Conservation (phyloP, 257 asterid species). For the Ocimum tenuiflorum region DNA sequence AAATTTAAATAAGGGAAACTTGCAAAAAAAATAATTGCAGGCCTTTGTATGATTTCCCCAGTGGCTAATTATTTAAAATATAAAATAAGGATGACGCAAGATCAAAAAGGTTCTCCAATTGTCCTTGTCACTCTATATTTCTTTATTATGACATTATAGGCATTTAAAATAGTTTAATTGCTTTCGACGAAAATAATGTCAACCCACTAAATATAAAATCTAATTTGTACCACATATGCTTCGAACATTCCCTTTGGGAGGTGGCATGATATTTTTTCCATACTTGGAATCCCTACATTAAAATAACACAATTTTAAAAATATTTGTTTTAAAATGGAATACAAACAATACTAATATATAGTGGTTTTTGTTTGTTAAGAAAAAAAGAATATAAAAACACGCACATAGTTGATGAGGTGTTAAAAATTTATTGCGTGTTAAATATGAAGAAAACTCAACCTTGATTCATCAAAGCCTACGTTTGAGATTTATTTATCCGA, state of each 20-base stretch:
- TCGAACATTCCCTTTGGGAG: conserved; percentile 29
- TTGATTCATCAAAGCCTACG: too few species aligned
- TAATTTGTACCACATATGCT: conserved; percentile 14
- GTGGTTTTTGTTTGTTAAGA: not conserved
- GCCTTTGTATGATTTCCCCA: conserved; percentile 6
- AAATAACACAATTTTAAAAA: not conserved
- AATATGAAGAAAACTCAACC: too few species aligned
- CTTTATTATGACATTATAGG: not conserved
- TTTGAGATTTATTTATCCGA: too few species aligned
- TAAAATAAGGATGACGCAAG: conserved; percentile 11
- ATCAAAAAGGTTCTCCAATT: conserved; percentile 12
- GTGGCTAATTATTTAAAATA: not conserved
- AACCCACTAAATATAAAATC: conserved; percentile 14
- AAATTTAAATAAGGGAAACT: not conserved
- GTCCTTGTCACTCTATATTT: conserved; percentile 5
- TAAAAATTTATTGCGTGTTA: too few species aligned
- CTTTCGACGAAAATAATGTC: conserved; percentile 18
- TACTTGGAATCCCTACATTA: not conserved
- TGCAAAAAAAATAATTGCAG: not conserved
- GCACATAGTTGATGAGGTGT: too few species aligned
- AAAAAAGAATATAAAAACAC: too few species aligned
- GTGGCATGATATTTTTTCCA: conserved; percentile 16
- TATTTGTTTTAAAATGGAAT: not conserved
- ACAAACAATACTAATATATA: not conserved
- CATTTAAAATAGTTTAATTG: conserved; percentile 2